Evolutionary conservation across 2,329 filamentous ascomycete genomes (phyloP), one percentile per base, ranked within the genome.

Genomic region (Fusarium sp.): DNA sequence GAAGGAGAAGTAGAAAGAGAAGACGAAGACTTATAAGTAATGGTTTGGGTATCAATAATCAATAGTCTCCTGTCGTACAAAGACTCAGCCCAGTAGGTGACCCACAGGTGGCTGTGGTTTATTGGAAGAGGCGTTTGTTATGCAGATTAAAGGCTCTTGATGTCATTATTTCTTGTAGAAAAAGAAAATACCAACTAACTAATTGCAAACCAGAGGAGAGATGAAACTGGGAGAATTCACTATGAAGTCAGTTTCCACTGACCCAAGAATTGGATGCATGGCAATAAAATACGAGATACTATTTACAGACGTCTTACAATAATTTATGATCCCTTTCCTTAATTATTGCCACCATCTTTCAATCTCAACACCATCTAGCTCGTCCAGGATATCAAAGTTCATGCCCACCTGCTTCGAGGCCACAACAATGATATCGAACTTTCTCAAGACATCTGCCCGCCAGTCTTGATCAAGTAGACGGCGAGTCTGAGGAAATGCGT

Each of bases 391-490:
- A 10, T 43, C 63, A 65, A 81, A 80, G 44, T 83, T 76, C 39
- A 84, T 69, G 0, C 76, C 77, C 3, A 68, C 65, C 58, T 84
- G 82, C 26, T 77, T 76, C 37, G 81, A 78, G 0, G 80, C 76
- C 1, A 84, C 78, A 5, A 84, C 74, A 28, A 85, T 76, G 39
- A 80, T 73, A 58, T 82, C 77, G 39, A 84, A 84, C 1, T 39
- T 60, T 16, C 77, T 72, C 10, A 85, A 68, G 3, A 68, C 64
- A 12, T 76, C 71, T 18, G 53, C 68, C 4, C 71, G 77, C 83
- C 83, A 85, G 6, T 77, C 68, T 7, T 72, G 59, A 13, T 79
- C 77, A 6, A 73, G 68, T 1, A 84, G 69, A 8, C 77, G 78
- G 8, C 72, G 60, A 23, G 84, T 77, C 38, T 80, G 76, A 6